These are phyloP conservation scores for Linderniella brevidens DNA, from an alignment of 257 asterid species.

Conservation along the genomic window DNA sequence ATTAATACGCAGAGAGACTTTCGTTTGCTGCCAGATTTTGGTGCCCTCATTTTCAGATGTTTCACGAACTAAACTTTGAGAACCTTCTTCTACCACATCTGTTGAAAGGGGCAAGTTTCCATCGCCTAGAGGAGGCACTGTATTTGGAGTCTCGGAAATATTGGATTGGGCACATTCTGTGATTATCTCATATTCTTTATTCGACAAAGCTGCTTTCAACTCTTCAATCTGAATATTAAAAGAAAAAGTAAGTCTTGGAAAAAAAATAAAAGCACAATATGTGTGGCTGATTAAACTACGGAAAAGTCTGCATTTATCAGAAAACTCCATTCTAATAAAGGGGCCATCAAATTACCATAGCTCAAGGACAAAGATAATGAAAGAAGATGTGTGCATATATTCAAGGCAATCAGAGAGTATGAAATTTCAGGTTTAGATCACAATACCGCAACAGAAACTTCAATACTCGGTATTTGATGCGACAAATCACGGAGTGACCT, in stretches of 20 bases:
- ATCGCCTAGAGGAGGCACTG: constrained; percentile 43
- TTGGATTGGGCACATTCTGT: constrained; percentile 78
- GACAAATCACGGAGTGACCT: constrained; percentile 86
- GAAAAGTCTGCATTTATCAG: constrained; percentile 6
- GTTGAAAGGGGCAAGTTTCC: constrained; percentile 26
- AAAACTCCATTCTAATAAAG: neutral
- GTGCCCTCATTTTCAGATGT: constrained; percentile 27
- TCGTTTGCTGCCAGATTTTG: constrained; percentile 43
- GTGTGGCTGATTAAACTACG: too few species aligned
- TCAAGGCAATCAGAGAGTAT: constrained; percentile 1
- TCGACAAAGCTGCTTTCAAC: constrained; percentile 87
- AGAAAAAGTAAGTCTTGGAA: too few species aligned
- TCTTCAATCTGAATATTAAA: constrained; percentile 51
- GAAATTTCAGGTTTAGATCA: constrained; percentile 5
- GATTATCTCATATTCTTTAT: constrained; percentile 78
- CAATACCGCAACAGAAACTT: constrained; percentile 63
- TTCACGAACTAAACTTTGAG: constrained; percentile 22
- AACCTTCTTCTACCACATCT: constrained; percentile 27
- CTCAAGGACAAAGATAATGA: too few species aligned
- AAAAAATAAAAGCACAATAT: too few species aligned
- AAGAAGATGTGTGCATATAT: neutral
- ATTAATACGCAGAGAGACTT: constrained; percentile 51
- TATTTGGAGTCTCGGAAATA: constrained; percentile 70
- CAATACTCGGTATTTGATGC: constrained; percentile 64
- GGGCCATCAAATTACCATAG: too few species aligned